Evolutionary conservation across 2,329 filamentous ascomycete genomes (phyloP).

Genomic region (Talaromyces sp.): DNA sequence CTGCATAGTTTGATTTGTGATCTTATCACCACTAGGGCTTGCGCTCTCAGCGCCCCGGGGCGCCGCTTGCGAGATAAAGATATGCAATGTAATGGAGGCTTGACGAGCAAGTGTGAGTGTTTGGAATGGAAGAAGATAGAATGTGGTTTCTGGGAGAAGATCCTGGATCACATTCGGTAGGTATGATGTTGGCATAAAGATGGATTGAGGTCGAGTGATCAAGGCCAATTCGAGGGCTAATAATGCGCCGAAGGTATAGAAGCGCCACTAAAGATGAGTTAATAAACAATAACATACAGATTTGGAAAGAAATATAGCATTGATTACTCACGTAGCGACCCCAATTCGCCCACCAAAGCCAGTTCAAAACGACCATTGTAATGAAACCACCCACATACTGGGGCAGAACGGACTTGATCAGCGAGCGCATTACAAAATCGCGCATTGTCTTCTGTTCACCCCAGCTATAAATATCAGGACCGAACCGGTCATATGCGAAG

Average conservation of each 20-base stretch:
- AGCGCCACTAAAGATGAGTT: slow-evolving; percentile 49
- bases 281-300: neutral
- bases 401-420: slow-evolving; percentile 47
- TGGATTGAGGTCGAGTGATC: slow-evolving; percentile 55
- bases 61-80: slow-evolving; percentile 79
- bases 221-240: slow-evolving; percentile 61
- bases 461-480: slow-evolving; percentile 70
- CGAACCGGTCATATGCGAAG: slow-evolving; percentile 90
- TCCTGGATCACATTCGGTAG: slow-evolving; percentile 34
- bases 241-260: slow-evolving; percentile 56
- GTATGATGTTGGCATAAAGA: slow-evolving; percentile 39
- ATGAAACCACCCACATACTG: slow-evolving; percentile 44
- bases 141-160: slow-evolving; percentile 46
- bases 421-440: slow-evolving; percentile 72
- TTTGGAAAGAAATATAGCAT: too few species aligned
- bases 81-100: slow-evolving; percentile 75
- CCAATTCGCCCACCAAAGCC: slow-evolving; percentile 46
- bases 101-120: slow-evolving; percentile 74
- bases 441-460: slow-evolving; percentile 58
- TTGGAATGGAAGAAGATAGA: slow-evolving; percentile 75
- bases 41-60: slow-evolving; percentile 60
- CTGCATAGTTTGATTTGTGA: slow-evolving; percentile 57
- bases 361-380: slow-evolving; percentile 41
- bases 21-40: slow-evolving; percentile 34
- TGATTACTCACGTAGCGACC: slow-evolving; percentile 47